Evolutionary conservation across 352 stramenopile species (phyloP), one percentile per base, ranked within the genome.

Genomic region (Elongisporangium undulatum): DNA sequence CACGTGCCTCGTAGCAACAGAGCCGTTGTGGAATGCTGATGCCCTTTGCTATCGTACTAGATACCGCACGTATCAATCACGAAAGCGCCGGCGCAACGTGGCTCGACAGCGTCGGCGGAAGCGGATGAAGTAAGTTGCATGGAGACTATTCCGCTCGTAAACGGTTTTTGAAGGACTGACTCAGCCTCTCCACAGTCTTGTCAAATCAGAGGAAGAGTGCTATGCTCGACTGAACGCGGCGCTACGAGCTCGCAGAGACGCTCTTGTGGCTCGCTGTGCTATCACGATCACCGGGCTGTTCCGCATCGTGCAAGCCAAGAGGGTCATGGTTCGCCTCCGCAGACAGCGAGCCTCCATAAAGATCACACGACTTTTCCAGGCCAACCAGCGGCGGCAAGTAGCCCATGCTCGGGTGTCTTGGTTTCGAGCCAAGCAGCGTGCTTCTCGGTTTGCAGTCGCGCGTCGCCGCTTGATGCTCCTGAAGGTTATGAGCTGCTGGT

Each of bases 141-240:
- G 39, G 2, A 2, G 29, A 41, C 13, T 2, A 9, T 15, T 41
- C 29, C 54, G 4, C 50, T 56, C 19, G 26, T 20, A 39, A 50
- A 41, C 23, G 34, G n/a, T 17, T 5, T 29, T 52, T 21, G 21
- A 34, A n/a, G n/a, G 10, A 45, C 13, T 22, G 49, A 49, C 56
- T 39, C 45, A 53, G 21, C 13, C 48, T 39, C 24, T 20, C 9
- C 45, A 21, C 29, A 78, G 70, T 20, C 55, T 75, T 26, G 55
- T 74, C 9, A 41, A 67, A 10, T 82, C 74, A 2, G 69, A 67
- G 8, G 74, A 80, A 16, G 53, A 51, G 1, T 85, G 77, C 26
- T 79, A 74, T 26, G 60, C 73, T 4, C 72, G 77, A 17, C 82
- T 87, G 66, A 77, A 77, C 49, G 53, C 34, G 13, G 57, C 56